Conservation (phyloP, 306 rosid genomes). For the Lotus japonicus region DNA sequence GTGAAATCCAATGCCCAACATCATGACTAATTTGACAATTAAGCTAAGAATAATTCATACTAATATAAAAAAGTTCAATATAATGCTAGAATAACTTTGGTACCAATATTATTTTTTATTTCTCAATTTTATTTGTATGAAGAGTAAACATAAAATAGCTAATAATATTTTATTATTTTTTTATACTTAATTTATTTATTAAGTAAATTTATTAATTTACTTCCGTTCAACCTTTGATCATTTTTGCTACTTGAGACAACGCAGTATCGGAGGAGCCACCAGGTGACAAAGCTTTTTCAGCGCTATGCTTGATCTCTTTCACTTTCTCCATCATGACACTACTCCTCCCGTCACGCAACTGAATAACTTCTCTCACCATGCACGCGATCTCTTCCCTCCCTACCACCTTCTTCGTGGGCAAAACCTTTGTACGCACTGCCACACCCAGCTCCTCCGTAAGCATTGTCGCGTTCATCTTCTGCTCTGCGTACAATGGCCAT, state of each 20-base stretch:
- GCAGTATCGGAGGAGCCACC: conserved; percentile 32
- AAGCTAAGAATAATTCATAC: too few relatives aligned
- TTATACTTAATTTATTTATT: too few relatives aligned
- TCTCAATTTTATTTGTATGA: too few relatives aligned
- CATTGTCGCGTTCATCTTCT: conserved; percentile 44
- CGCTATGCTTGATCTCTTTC: conserved; percentile 15
- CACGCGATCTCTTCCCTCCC: conserved; percentile 32
- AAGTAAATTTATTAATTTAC: too few relatives aligned
- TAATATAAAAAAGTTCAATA: too few relatives aligned
- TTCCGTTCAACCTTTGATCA: neutral
- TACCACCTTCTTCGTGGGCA: conserved; percentile 30
- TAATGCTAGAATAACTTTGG: too few relatives aligned
- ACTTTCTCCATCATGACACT: conserved; percentile 11
- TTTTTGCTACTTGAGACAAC: neutral
- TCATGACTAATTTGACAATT: too few relatives aligned
- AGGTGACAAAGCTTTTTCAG: neutral
- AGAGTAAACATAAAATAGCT: too few relatives aligned
- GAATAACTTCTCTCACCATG: conserved; percentile 21
- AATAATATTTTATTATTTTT: too few relatives aligned
- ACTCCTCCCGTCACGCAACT: too few relatives aligned
- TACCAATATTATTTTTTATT: too few relatives aligned
- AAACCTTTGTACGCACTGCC: conserved; percentile 12
- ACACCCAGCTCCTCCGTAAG: conserved; percentile 41
- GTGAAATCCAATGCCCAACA: too few relatives aligned
- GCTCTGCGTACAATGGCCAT: conserved; percentile 64